A percentile compares a stretch with the other conserved stretches of the same genome.
phyloP scores from a whole-genome alignment of 345 rosid genomes.

The Salix brachista region DNA sequence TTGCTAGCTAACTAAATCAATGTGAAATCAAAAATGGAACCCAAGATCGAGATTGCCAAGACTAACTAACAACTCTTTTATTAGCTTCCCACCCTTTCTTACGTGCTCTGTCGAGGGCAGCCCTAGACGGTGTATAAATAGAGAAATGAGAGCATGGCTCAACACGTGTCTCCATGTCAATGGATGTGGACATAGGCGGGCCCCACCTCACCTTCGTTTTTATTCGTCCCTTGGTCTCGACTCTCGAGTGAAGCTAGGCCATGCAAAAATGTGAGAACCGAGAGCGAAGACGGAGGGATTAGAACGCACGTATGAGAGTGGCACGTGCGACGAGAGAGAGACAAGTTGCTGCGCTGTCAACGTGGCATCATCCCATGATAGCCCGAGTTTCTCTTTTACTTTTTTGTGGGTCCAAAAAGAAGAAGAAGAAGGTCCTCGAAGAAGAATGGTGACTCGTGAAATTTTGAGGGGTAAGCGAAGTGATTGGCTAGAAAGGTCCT shows the following conservation, averaged over 20 bases:
- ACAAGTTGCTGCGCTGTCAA: neutral
- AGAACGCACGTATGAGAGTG: slow-evolving; percentile 3
- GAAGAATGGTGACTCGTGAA: neutral
- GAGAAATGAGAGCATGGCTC: neutral
- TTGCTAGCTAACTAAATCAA: neutral
- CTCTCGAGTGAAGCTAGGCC: slow-evolving; percentile 6
- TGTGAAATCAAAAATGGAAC: neutral
- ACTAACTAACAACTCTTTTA: neutral
- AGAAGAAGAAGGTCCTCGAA: neutral
- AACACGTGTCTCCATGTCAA: slow-evolving; percentile 30
- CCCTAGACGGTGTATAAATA: slow-evolving; percentile 19
- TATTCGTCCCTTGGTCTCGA: neutral
- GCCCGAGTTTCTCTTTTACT: neutral
- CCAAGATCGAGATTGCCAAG: neutral
- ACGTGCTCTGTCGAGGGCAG: neutral
- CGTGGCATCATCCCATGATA: slow-evolving; percentile 17
- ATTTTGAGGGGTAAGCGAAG: neutral
- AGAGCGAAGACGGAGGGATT: neutral
- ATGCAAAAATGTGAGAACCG: neutral
- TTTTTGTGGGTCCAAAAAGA: neutral
- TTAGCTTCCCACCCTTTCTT: neutral
- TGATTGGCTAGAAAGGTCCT: neutral
- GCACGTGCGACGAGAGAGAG: neutral
- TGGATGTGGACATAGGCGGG: slow-evolving; percentile 15
- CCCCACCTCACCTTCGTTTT: neutral